phyloP scores from a whole-genome alignment of 768 basidiomycete species.

The Podaxis mareebaensis region DNA sequence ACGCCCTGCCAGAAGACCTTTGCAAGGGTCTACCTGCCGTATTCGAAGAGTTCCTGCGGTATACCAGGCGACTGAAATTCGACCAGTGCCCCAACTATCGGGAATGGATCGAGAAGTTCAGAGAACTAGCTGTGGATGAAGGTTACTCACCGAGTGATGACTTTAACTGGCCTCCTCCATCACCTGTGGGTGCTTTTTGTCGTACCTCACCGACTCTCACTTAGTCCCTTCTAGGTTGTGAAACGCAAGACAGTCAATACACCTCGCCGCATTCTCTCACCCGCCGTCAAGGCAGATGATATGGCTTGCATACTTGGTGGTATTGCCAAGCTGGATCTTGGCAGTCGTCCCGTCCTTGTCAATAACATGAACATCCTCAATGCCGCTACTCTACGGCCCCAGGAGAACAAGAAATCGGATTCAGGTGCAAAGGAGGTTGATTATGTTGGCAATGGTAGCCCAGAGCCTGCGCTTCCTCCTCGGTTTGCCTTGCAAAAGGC shows the following conservation, averaged over 20 bases:
- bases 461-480: constrained; percentile 27
- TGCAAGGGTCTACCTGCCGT: constrained; percentile 68
- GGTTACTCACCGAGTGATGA: constrained; percentile 60
- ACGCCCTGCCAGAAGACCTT: constrained; percentile 61
- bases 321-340: constrained; percentile 59
- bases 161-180: constrained; percentile 76
- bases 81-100: constrained; percentile 69
- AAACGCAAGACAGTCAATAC: constrained; percentile 35
- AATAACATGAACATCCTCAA: constrained; percentile 51
- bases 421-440: constrained; percentile 34
- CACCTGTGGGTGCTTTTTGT: constrained; percentile 25
- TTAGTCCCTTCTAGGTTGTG: constrained; percentile 16
- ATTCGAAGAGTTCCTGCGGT: constrained; percentile 77
- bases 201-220: constrained; percentile 14
- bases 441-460: constrained; percentile 45
- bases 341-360: constrained; percentile 48
- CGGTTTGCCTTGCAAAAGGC: constrained; percentile 50
- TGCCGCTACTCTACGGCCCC: constrained; percentile 32
- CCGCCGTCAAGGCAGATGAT: constrained; percentile 38
- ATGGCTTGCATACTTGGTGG: constrained; percentile 59
- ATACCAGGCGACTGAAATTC: constrained; percentile 70
- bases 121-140: constrained; percentile 55
- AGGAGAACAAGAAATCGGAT: constrained; percentile 25
- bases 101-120: constrained; percentile 65
- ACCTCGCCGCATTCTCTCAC: constrained; percentile 36